Base-by-base conservation (phyloP, 2,329 filamentous ascomycete genomes). In the Colletotrichum echinochloae region DNA sequence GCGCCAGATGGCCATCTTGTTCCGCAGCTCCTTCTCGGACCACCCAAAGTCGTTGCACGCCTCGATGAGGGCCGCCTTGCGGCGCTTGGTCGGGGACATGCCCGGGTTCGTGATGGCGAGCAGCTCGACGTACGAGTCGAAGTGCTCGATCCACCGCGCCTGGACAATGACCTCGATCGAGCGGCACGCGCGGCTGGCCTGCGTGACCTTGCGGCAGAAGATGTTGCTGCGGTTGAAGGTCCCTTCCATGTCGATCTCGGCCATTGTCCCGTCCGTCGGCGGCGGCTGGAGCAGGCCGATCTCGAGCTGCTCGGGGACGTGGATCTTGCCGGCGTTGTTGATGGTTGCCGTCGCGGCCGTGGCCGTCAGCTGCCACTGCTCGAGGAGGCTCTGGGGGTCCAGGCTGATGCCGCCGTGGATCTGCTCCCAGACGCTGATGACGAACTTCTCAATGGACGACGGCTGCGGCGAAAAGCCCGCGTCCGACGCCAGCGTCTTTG, bases 111-210 rank as follows among this genome's bases (percentile, higher is more conserved):
- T 78, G n/a, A 79, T 74, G 20, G 77, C 77, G 20, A 85, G 79
- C 23, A 80, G 77, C 18, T 81, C 80, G 11, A 87, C 82, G 66
- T 87, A 83, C 2, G 85, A 81, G 65, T 87, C 84, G 72, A 87
- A 89, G 41, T 85, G 83, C 73, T 88, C 85, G 3, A 87, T 80
- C 87, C 87, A 89, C 37, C 85, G 83, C 5, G 87, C 86, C 74
- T 89, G 87, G 2, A 89, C 85, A 30, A 89, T 86, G 67, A 89
- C 86, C 75, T 89, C 87, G n/a, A 88, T 79, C 0, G 86, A 86
- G n/a, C 87, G 80, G 64, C 83, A 87, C 1, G 86, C 84, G 18
- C 86, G 82, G 73, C 84, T 86, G n/a, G 85, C 78, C 67, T 79
- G 77, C 18, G 78, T 79, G 0, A 79, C 74, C 72, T 73, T 81